Evolutionary conservation across 176 grass and related monocot species (phyloP), one percentile per base, ranked within the genome.

Genomic region (Zizania latifolia): DNA sequence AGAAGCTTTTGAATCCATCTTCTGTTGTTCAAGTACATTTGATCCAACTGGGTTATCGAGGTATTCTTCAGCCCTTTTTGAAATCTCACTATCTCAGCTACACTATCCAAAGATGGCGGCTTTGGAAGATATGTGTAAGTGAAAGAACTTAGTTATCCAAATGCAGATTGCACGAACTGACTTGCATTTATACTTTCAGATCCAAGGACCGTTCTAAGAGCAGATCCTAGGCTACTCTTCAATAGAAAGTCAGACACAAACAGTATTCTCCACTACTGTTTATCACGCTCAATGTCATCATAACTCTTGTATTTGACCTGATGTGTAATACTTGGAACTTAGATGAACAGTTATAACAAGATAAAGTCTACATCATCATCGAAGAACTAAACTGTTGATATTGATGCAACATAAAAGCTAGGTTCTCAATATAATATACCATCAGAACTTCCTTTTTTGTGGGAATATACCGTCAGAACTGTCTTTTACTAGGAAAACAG

Each of bases 171-270:
- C 44, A 91, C 94, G 58, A 97, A 97, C 61, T 93, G 90, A 82
- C 88, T 97, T 39, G 82, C 90, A 71, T 93, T 97, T 85, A 93
- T 77, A 84, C 88, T 84, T 24, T 97, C 94, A 75, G 94, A 93
- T 46, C 94, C 94, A 77, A 97, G 74, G 51, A 91, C 78, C 4
- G 28, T 79, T 80, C 85, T 89, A 76, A 97, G 72, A 75, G 90
- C 83, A 85, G 83, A 75, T 74, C 83, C 94, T 80, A 91, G 78
- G 65, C 65, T 87, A 75, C 77, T 91, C 77, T 97, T 93, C 57
- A 81, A 79, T 72, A 97, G 62, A 77, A 93, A 78, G 67, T 97
- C 90, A 29, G 90, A 93, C 65, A 97, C 74, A 74, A 97, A 97
- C 57, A 90, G 86, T 62, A 93, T 86, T 83, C 61, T 86, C 94